phyloP scores from a whole-genome alignment of 768 basidiomycete genomes.

The Kwoniella dendrophila region DNA sequence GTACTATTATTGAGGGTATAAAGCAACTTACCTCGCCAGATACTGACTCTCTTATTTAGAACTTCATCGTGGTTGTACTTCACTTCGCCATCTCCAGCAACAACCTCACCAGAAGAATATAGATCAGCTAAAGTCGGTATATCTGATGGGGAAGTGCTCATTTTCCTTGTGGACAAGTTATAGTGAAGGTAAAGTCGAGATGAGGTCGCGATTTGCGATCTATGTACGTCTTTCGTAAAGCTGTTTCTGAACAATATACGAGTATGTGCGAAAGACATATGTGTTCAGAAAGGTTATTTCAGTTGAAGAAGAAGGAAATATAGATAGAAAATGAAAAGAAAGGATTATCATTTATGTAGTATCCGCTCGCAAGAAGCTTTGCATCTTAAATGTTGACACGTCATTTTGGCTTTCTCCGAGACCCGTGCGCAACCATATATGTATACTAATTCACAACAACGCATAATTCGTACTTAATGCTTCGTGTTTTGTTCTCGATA shows the following conservation, averaged over 20 bases:
- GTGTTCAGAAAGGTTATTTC: background rate
- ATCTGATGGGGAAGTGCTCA: constrained; percentile 18
- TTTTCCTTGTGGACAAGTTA: background rate
- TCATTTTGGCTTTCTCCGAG: constrained; percentile 1
- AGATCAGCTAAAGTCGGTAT: constrained; percentile 43
- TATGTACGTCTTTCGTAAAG: background rate
- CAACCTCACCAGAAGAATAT: constrained; percentile 23
- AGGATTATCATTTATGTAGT: background rate
- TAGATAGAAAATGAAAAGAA: background rate
- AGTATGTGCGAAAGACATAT: background rate
- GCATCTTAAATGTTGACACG: no score
- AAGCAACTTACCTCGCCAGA: constrained; percentile 39
- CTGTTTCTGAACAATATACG: background rate
- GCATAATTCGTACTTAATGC: background rate
- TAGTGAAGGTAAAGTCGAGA: background rate
- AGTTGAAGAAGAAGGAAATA: background rate
- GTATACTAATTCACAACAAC: background rate
- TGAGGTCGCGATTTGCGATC: background rate
- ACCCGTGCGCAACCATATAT: background rate
- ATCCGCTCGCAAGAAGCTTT: no score
- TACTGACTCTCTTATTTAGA: constrained; percentile 40
- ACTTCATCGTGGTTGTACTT: constrained; percentile 19
- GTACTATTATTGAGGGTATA: background rate
- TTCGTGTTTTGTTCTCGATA: no score
- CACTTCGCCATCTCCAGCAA: constrained; percentile 7